A percentile compares a stretch with the other conserved stretches of the same genome.
phyloP scores from a whole-genome alignment of 441 rosid genomes.

The Biscutella laevigata region DNA sequence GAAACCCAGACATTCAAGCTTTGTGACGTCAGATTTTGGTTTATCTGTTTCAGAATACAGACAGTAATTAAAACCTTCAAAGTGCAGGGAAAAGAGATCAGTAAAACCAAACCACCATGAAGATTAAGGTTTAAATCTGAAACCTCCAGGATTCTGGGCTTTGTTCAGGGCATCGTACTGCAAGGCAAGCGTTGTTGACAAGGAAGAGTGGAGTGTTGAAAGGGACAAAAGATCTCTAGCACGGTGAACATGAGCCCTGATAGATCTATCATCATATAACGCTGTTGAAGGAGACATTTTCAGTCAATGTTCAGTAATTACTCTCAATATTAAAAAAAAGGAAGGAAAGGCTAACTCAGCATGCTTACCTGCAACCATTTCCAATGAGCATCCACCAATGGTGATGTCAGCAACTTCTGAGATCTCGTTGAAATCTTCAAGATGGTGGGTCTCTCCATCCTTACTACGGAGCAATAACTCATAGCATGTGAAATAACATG shows the following conservation, averaged over 20 bases:
- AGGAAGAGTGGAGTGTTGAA: constrained; percentile 76
- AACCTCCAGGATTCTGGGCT: constrained; percentile 50
- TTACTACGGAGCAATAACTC: constrained; percentile 68
- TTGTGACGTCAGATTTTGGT: constrained; percentile 57
- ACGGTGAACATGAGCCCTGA: constrained; percentile 93
- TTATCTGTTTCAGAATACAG: constrained; percentile 46
- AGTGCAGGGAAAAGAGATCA: no score
- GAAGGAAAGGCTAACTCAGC: not conserved
- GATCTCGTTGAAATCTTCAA: constrained; percentile 93
- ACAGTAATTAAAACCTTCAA: not conserved
- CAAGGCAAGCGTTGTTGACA: constrained; percentile 91
- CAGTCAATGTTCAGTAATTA: not conserved
- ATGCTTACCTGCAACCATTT: constrained; percentile 98
- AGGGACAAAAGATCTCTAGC: constrained; percentile 88
- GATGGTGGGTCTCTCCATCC: constrained; percentile 76
- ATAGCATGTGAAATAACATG: constrained; percentile 92
- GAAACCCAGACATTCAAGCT: constrained; percentile 84
- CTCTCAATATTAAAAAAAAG: not conserved
- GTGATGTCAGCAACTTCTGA: constrained; percentile 97
- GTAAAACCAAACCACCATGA: not conserved
- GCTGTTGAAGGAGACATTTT: constrained; percentile 40
- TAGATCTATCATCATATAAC: constrained; percentile 86
- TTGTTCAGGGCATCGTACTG: constrained; percentile 65
- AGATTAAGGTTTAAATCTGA: constrained; percentile 13
- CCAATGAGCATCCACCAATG: constrained; percentile 78